Evolutionary conservation across 1,284 basidiomycete genomes (phyloP).

Genomic region (Wolfiporia cocos): DNA sequence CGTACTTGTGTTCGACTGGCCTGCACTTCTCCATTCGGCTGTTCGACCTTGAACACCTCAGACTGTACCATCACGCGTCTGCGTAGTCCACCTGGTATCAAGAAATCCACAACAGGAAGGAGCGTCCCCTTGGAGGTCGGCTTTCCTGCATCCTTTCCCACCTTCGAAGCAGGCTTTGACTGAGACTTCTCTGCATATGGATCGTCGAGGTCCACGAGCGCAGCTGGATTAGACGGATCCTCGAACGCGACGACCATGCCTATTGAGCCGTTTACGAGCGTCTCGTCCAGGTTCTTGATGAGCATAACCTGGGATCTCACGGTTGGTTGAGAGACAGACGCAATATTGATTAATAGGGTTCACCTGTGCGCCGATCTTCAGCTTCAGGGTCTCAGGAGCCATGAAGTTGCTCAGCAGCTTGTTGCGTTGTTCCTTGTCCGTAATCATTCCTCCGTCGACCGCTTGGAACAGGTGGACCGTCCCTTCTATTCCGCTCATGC

Average conservation of each 20-base stretch:
- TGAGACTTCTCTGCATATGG: slow-evolving; percentile 8
- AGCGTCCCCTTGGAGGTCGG: slow-evolving; percentile 9
- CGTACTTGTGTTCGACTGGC: slow-evolving; percentile 66
- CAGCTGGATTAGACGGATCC: slow-evolving; percentile 19
- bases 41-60: slow-evolving; percentile 82
- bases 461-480: slow-evolving; percentile 33
- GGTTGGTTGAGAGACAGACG: too few species aligned
- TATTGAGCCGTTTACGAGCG: slow-evolving; percentile 80
- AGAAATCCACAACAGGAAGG: slow-evolving; percentile 31
- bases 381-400: slow-evolving; percentile 20
- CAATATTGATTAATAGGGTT: too few species aligned
- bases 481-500: slow-evolving; percentile 40
- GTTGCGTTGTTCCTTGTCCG: slow-evolving; percentile 31
- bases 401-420: slow-evolving; percentile 33
- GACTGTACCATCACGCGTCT: slow-evolving; percentile 42
- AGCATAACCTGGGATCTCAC: slow-evolving; percentile 35
- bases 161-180: slow-evolving; percentile 19
- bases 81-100: slow-evolving; percentile 31
- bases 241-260: slow-evolving; percentile 65
- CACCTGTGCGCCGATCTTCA: slow-evolving; percentile 27
- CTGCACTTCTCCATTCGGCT: slow-evolving; percentile 78
- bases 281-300: slow-evolving; percentile 68
- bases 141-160: slow-evolving; percentile 14
- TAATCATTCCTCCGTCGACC: slow-evolving; percentile 39
- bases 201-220: slow-evolving; percentile 18